phyloP scores from a whole-genome alignment of 2,329 filamentous ascomycete species.

The Colletotrichum musicola region DNA sequence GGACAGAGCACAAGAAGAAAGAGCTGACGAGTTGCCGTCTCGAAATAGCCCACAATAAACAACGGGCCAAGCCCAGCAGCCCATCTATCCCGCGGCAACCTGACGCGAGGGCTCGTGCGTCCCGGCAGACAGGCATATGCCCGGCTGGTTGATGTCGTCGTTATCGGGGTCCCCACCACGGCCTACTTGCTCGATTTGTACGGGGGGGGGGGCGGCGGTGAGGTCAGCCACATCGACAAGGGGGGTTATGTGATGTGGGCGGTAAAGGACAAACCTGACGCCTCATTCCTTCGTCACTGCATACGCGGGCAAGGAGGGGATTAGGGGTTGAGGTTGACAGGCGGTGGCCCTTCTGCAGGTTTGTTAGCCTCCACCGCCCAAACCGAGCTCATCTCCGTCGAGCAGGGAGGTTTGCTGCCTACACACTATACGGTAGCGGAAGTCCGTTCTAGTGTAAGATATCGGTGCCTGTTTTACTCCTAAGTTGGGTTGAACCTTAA shows the following conservation, averaged over 20 bases:
- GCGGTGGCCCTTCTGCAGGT: background rate
- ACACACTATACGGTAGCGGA: no score
- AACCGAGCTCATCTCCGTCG: constrained; percentile 32
- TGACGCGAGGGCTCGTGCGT: constrained; percentile 33
- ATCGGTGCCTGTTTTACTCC: background rate
- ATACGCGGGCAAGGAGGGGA: background rate
- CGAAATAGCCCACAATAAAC: constrained; percentile 34
- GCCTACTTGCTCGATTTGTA: constrained; percentile 14
- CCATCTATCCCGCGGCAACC: constrained; percentile 19
- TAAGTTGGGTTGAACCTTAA: constrained; percentile 13
- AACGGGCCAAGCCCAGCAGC: constrained; percentile 18
- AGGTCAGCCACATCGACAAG: constrained; percentile 18
- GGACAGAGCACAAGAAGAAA: no score
- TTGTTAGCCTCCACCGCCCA: constrained; percentile 17
- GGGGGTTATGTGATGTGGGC: background rate
- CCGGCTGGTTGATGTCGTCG: background rate
- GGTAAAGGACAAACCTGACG: no score
- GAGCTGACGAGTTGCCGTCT: constrained; percentile 30
- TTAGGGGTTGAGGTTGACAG: background rate
- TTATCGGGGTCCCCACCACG: constrained; percentile 8
- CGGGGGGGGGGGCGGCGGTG: background rate
- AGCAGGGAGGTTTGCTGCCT: background rate
- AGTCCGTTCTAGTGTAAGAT: no score
- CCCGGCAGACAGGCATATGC: constrained; percentile 20
- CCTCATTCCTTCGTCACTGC: constrained; percentile 4